Base-by-base conservation (phyloP, 169 alveolate species). In the Plasmodium ovale region DNA sequence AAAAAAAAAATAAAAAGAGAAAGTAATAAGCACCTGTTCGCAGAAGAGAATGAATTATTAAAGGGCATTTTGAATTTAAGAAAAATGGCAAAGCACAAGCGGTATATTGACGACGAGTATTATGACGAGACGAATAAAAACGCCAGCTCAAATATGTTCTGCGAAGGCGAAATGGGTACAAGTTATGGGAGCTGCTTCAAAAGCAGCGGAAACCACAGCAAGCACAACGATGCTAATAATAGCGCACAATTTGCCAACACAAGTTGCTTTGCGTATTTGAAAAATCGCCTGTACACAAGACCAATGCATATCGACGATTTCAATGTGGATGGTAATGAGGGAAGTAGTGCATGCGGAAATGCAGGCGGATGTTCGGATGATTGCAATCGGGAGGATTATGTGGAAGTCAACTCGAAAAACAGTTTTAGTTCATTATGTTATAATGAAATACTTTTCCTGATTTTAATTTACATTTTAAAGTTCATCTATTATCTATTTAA, bases 221-320 rank as follows among this genome's bases (percentile, higher is more conserved):
- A 59, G 51, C 9, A 39, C 9, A 6, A 39, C 51, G 23, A 16
- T n/a, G 42, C 0, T 33, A 35, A 65, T 37, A 16, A n/a, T n/a
- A n/a, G n/a, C n/a, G n/a, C n/a, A n/a, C n/a, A n/a, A n/a, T n/a
- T 65, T 16, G 59, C 27, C 1, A 29, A 65, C 33, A 33, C 68
- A 6, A 51, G 14, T 21, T 39, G 37, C n/a, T 74, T 58, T 31
- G 29, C 7, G 27, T 59, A 60, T 53, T 53, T 74, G 31, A 74
- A 74, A 62, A 60, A 74, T 53, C 72, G 88, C 25, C 19, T 67
- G 19, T 74, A 59, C 53, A 74, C 88, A 19, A 59, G 88, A 49
- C 74, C 88, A 21, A 74, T 74, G 88, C 53, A 60, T 60, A 65
- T 74, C 42, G 74, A 65, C 21, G 88, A 74, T 44, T 74, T 74